Percentiles rank a stretch among this genome's conserved stretches.
phyloP scores from a whole-genome alignment of 106 monocot genomes.

The Phalaenopsis aphrodite region DNA sequence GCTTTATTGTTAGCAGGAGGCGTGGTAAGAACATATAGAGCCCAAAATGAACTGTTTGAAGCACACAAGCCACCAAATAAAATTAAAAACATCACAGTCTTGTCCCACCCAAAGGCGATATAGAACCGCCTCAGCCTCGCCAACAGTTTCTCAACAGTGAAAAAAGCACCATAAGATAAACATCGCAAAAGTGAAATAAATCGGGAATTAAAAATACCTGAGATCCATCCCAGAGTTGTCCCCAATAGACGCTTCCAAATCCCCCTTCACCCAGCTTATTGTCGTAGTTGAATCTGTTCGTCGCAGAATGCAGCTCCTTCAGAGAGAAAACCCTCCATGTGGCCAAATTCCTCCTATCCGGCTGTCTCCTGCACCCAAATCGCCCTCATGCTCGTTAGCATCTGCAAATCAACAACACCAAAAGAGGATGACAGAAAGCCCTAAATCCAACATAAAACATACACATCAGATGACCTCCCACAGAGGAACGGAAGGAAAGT shows the following conservation, averaged over 20 bases:
- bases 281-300: slow-evolving; percentile 43
- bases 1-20: no score
- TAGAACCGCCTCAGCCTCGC: background rate
- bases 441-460: background rate
- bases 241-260: slow-evolving; percentile 51
- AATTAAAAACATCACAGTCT: background rate
- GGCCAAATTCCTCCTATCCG: slow-evolving; percentile 1
- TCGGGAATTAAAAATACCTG: background rate
- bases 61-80: no score
- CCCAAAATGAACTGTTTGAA: background rate
- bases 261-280: slow-evolving; percentile 43
- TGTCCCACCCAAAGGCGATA: background rate
- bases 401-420: background rate
- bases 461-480: slow-evolving; percentile 8
- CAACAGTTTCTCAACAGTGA: background rate
- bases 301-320: slow-evolving; percentile 32
- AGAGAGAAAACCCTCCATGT: slow-evolving; percentile 29
- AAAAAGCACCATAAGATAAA: background rate
- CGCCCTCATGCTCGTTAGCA: no score
- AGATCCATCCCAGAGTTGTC: slow-evolving; percentile 26
- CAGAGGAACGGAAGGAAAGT: slow-evolving; percentile 8
- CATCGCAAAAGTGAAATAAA: background rate
- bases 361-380: slow-evolving; percentile 7
- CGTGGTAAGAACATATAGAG: background rate
- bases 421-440: background rate